These are phyloP conservation scores for Cladophialophora immunda DNA, from an alignment of 2,329 filamentous ascomycete species.

Conservation along the genomic window DNA sequence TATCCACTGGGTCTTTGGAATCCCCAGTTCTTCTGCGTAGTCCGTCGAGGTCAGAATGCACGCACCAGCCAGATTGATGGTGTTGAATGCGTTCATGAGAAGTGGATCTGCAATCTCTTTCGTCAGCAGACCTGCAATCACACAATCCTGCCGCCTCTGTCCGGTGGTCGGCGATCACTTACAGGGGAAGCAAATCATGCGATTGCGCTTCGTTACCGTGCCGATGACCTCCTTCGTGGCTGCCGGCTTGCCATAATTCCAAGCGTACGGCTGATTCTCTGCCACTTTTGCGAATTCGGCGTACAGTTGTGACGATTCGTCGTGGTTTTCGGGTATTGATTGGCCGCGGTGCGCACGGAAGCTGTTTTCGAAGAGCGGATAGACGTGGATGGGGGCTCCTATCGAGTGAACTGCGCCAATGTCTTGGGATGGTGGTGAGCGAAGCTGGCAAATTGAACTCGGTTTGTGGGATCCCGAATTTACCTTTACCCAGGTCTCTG, in stretches of 20 bases:
- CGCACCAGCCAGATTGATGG: constrained; percentile 69
- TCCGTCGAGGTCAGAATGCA: constrained; percentile 67
- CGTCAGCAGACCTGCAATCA: constrained; percentile 30
- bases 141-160: background rate
- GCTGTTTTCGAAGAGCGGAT: constrained; percentile 72
- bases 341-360: constrained; percentile 67
- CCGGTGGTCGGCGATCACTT: constrained; percentile 41
- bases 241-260: constrained; percentile 62
- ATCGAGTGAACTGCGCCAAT: constrained; percentile 66
- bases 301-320: constrained; percentile 68
- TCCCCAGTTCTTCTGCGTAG: constrained; percentile 62
- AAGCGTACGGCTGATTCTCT: constrained; percentile 62
- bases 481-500: constrained; percentile 54
- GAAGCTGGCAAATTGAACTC: background rate
- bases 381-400: constrained; percentile 71
- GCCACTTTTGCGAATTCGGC: constrained; percentile 68
- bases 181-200: constrained; percentile 76
- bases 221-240: constrained; percentile 62
- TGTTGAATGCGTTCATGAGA: constrained; percentile 77
- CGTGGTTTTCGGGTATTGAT: constrained; percentile 62
- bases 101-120: constrained; percentile 63
- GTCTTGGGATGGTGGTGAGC: constrained; percentile 50
- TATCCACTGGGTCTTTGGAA: constrained; percentile 67
- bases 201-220: constrained; percentile 64
- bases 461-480: constrained; percentile 32